phyloP scores from a whole-genome alignment of 106 monocot genomes.

The Gastrodia elata region DNA sequence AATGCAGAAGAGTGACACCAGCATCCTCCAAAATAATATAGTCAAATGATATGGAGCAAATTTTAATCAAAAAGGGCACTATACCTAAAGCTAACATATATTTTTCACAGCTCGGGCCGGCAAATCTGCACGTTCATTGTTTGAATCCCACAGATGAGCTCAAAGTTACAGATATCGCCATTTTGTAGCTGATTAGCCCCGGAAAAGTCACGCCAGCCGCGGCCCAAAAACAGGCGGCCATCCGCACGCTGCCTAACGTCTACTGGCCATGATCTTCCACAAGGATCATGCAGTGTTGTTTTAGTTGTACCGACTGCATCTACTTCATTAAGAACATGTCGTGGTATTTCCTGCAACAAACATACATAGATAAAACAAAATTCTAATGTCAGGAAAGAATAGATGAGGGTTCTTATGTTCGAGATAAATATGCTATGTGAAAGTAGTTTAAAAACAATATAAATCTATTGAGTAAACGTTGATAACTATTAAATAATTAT shows the following conservation, averaged over 20 bases:
- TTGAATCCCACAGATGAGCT: neutral
- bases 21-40: too few species aligned
- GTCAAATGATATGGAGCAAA: too few species aligned
- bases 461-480: too few species aligned
- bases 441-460: too few species aligned
- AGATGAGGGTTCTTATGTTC: too few species aligned
- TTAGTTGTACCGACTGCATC: neutral
- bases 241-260: neutral
- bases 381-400: too few species aligned
- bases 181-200: neutral
- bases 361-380: neutral
- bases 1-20: too few species aligned
- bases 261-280: neutral
- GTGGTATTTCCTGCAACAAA: constrained; percentile 3
- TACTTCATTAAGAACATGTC: neutral
- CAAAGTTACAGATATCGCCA: neutral
- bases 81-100: too few species aligned
- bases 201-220: neutral
- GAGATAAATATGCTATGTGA: too few species aligned
- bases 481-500: too few species aligned
- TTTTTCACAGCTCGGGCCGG: neutral
- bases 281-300: constrained; percentile 3
- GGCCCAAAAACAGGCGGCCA: neutral
- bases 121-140: constrained; percentile 1
- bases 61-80: too few species aligned